Base-by-base conservation (phyloP, 208 protist species). In the Crithidia sp. region DNA sequence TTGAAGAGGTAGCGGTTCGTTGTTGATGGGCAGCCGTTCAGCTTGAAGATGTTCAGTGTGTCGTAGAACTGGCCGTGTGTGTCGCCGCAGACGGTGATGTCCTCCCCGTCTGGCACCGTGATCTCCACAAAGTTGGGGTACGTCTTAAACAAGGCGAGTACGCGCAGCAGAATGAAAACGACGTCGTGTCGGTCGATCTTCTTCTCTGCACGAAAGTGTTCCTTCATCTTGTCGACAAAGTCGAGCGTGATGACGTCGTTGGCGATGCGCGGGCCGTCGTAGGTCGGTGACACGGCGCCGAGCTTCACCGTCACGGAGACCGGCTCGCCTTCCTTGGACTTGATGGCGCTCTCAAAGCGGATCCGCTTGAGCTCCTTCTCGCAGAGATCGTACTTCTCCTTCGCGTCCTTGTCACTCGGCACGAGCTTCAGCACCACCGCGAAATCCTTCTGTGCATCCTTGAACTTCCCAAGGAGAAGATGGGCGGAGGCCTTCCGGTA, bases 11-110 rank as follows among this genome's bases (percentile, higher is more conserved):
- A 99, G 45, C 96, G 93, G 77, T 99, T 99, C 4, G 76, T 88
- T 17, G 71, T 60, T 3, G 89, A 96, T 45, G 94, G 94, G 14
- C 66, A 79, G 37, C 96, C 95, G 73, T 96, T 97, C 8, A 95
- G 72, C 56, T 98, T 82, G 74, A 99, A 99, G 71, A 99, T 98
- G 79, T 99, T 96, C 41, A 99, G 83, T 44, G 99, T 75, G 81
- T 99, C 98, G 80, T 99, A 99, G 82, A 93, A 99, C 86, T 99
- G 99, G 8, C 99, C 99, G 87, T 99, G 99, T 8, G 97, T 98
- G 83, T 99, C 99, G 58, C 99, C 99, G 89, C 98, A 99, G 36
- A 99, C 97, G 16, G 96, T 99, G 70, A 99, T 96, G 37, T 91
- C 82, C 58, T 91, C 74, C 39, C 81, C 83, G 37, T 91, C 82